Conservation (phyloP, 257 asterid genomes). For the Hygrophila difformis region DNA sequence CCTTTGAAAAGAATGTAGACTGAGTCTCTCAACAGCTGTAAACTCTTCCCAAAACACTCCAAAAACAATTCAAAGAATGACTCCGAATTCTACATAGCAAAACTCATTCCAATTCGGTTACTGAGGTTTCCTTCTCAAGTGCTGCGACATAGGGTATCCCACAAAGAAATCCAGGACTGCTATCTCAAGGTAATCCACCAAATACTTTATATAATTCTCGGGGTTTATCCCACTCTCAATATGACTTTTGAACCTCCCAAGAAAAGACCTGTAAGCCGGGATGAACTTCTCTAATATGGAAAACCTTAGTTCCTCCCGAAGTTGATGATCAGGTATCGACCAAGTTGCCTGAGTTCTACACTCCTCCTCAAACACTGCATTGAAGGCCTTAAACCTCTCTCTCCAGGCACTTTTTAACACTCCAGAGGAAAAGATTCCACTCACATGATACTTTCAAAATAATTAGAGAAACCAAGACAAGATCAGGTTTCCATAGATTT, state of each 20-base stretch:
- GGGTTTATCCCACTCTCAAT: constrained; percentile 92
- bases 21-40: constrained; percentile 21
- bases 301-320: constrained; percentile 82
- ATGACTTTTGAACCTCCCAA: constrained; percentile 76
- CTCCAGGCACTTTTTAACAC: constrained; percentile 75
- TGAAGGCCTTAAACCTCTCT: constrained; percentile 80
- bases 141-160: constrained; percentile 64
- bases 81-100: constrained; percentile 43
- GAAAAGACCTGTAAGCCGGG: constrained; percentile 85
- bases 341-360: constrained; percentile 80
- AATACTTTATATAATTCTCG: constrained; percentile 80
- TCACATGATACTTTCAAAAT: too few species aligned
- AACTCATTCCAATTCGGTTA: constrained; percentile 24
- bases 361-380: constrained; percentile 85
- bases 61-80: constrained; percentile 65
- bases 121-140: constrained; percentile 58
- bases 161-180: constrained; percentile 83
- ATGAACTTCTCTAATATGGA: constrained; percentile 63
- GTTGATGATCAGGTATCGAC: constrained; percentile 78
- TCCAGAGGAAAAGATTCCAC: constrained; percentile 75
- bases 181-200: constrained; percentile 84
- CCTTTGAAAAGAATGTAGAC: constrained; percentile 1
- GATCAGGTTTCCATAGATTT: too few species aligned
- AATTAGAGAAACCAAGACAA: too few species aligned
- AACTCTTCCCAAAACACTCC: constrained; percentile 45